Base-by-base conservation (phyloP, 441 rosid species). In the Hypseocharis bilobata region DNA sequence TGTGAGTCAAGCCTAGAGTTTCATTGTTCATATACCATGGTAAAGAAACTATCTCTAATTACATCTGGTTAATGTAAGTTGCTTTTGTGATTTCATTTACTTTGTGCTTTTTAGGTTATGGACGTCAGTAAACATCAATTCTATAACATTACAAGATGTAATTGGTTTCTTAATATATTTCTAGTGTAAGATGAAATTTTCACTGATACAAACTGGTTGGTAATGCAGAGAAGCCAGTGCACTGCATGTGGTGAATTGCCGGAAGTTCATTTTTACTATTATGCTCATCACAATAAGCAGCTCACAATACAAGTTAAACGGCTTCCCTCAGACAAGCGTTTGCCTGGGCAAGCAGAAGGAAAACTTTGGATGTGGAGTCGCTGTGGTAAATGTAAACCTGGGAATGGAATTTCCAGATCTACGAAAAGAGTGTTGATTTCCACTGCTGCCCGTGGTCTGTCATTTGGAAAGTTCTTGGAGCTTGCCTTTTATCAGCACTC, bases 311-410 rank as follows among this genome's bases (percentile, higher is more conserved):
- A 74, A 77, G 88, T 86, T 68, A 88, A 83, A 72, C 82, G 76
- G 62, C 84, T 82, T 72, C 64, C 88, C 3, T n/a, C 3, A 4
- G 60, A 51, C 26, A 84, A 82, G 67, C 30, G 40, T 70, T 79
- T 91, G 75, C 75, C 96, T 20, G 93, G 96, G 67, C 91, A 84
- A 75, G 80, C 66, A 58, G 81, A 85, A 76, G 88, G 91, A 70
- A 91, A 91, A 80, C 78, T 93, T 69, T 93, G 99, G 99, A 93
- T 91, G 99, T 93, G 99, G 99, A 82, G 96, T 74, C 66, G 89
- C 49, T 93, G 97, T 67, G 82, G 87, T 47, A 86, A 87, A 84
- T 93, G 99, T 75, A 82, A 78, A 72, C 67, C 72, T 64, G 80
- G 72, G 62, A 83, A 70, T 71, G 83, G 85, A 54, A 60, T 56